phyloP scores from a whole-genome alignment of 768 basidiomycete genomes.

The Naganishia onofrii region DNA sequence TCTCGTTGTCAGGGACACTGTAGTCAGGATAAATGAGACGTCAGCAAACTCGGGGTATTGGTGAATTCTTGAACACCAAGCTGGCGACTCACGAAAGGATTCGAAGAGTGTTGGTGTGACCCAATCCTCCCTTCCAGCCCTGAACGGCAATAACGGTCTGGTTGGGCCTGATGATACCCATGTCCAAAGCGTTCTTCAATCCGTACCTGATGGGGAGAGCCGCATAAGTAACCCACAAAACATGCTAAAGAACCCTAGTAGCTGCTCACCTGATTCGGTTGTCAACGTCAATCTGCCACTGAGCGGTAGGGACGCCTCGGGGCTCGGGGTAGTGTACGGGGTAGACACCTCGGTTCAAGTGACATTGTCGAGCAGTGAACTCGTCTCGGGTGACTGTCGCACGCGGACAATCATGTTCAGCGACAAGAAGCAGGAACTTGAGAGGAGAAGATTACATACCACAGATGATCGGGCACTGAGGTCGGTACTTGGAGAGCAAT shows the following conservation, averaged over 20 bases:
- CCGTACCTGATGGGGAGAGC: constrained; percentile 64
- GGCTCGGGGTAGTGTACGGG: constrained; percentile 96
- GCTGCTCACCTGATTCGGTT: constrained; percentile 58
- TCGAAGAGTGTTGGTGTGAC: constrained; percentile 61
- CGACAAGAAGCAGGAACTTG: background rate
- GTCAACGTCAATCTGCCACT: constrained; percentile 91
- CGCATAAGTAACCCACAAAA: too few species aligned
- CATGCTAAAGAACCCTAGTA: too few species aligned
- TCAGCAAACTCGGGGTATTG: background rate
- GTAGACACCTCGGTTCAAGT: constrained; percentile 93
- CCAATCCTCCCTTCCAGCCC: constrained; percentile 98
- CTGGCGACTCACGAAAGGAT: constrained; percentile 41
- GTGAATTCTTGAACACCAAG: background rate
- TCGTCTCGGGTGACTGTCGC: constrained; percentile 84
- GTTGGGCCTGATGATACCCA: constrained; percentile 84
- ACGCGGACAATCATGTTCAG: background rate
- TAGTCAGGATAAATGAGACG: background rate
- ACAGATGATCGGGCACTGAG: constrained; percentile 87
- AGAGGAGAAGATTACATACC: constrained; percentile 58
- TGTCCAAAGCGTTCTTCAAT: constrained; percentile 71
- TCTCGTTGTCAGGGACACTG: constrained; percentile 48
- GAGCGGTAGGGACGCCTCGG: constrained; percentile 77
- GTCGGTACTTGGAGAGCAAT: constrained; percentile 93
- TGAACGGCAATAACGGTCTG: constrained; percentile 91
- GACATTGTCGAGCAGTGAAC: constrained; percentile 93